phyloP scores from a whole-genome alignment of 495 filamentous ascomycete species.

The Platismatia glauca region DNA sequence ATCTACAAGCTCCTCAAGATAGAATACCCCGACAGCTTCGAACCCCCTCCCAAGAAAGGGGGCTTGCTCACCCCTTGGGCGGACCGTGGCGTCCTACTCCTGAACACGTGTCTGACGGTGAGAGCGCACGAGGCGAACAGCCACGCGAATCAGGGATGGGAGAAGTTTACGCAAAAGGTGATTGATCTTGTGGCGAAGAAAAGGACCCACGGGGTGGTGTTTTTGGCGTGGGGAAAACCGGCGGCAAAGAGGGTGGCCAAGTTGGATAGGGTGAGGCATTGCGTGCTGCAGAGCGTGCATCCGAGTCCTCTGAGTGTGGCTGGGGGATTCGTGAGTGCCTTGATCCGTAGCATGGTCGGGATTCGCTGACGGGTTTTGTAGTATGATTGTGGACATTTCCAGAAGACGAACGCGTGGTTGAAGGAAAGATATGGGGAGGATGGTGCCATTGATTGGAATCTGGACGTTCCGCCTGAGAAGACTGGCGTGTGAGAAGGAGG shows the following conservation, averaged over 20 bases:
- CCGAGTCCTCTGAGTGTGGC: slow-evolving; percentile 80
- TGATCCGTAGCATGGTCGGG: neutral
- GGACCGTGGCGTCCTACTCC: slow-evolving; percentile 76
- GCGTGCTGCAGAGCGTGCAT: slow-evolving; percentile 76
- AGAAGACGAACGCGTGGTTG: slow-evolving; percentile 84
- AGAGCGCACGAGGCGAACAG: slow-evolving; percentile 76
- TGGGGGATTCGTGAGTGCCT: slow-evolving; percentile 55
- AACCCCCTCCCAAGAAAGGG: slow-evolving; percentile 59
- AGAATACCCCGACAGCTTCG: slow-evolving; percentile 71
- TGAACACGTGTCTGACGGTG: slow-evolving; percentile 91
- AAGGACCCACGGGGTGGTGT: slow-evolving; percentile 74
- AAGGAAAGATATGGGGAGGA: slow-evolving; percentile 63
- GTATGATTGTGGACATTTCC: slow-evolving; percentile 84
- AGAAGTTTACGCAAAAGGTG: slow-evolving; percentile 79
- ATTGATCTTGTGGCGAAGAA: slow-evolving; percentile 76
- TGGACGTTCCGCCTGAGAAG: slow-evolving; percentile 37
- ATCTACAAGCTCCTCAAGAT: slow-evolving; percentile 80
- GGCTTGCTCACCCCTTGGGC: slow-evolving; percentile 90
- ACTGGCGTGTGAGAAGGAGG: slow-evolving; percentile 15
- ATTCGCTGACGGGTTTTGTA: slow-evolving; percentile 24
- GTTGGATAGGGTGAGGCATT: slow-evolving; percentile 62
- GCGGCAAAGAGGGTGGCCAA: slow-evolving; percentile 65
- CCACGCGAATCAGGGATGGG: slow-evolving; percentile 81
- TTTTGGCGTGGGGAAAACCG: slow-evolving; percentile 83
- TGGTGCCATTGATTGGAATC: slow-evolving; percentile 78